Base-by-base conservation (phyloP, 345 rosid species). In the Sonneratia alba region DNA sequence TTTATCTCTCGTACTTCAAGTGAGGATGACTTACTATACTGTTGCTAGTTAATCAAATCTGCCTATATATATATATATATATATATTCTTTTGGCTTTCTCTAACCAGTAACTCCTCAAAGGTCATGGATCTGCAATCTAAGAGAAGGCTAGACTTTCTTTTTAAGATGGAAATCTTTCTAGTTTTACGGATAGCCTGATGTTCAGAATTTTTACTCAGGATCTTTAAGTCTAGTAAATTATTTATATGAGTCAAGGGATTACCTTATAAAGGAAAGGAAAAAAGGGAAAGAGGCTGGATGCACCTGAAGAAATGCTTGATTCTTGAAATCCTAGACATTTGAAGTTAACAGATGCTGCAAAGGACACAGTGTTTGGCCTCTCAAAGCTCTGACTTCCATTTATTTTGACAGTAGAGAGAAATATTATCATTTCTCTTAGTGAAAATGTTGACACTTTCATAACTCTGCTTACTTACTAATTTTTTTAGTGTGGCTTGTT, bases 1-100 rank as follows among this genome's bases (percentile, higher is more conserved):
- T 72, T 69, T 49, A 36, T 77, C 76, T 72, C 91, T 19, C 11
- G 5, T 24, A n/a, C 4, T 57, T 57, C 11, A 21, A 21, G 3
- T 2, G 11, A 14, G 14, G 51, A 48, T 48, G 53, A 10, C 18
- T 24, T 59, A 5, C 24, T 22, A 59, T 59, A 24, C 7, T 53
- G 34, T 18, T 55, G 59, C 18, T 7, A 6, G 18, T 55, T 3
- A 55, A 55, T 55, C 59, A 55, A 55, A 55, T 55, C 18, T 55
- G n/a, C 59, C 24, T 55, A 18, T 18, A 55, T 27, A 27, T 27
- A 27, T 27, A 27, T 27, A 0, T 27, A 27, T 27, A 0, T 18
- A 12, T 55, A 2, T 14, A 2, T 47, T 47, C 51, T 18, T 21
- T 55, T 40, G 43, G 9, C 22, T 3, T 18, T 55, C 18, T 27